Evolutionary conservation across 2,329 filamentous ascomycete species (phyloP), one percentile per base, ranked within the genome.

Genomic region (Acrodontium crateriforme): DNA sequence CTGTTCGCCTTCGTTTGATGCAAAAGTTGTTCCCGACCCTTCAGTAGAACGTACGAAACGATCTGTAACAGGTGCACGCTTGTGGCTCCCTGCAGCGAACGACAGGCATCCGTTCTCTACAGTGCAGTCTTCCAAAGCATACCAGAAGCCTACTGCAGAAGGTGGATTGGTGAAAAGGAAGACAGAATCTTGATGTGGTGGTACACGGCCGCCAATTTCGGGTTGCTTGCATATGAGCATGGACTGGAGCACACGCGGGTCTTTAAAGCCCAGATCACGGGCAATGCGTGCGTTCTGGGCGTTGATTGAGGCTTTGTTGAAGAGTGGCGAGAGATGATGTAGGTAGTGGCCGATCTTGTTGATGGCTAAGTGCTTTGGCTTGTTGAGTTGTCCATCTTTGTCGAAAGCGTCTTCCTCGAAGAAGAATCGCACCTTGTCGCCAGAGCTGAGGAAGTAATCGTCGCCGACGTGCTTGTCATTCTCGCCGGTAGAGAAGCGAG

Each of bases 181-280:
- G 1, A 83, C 85, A 39, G 72, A 82, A 55, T 95, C 87, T 58
- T 93, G 85, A 53, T 98, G 89, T 13, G 83, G 73, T 1, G 79
- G 83, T 23, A 95, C 89, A 2, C 80, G 79, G 13, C 81, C 87
- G 16, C 89, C 89, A 29, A 95, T 94, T 57, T 91, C 82, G 13
- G 89, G 85, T 59, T 94, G 87, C 56, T 98, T 98, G 70, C 84
- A 94, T 44, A 98, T 95, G 16, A 95, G 68, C 89, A 98, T 98
- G 53, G 79, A 89, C 63, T 98, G 89, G 28, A 98, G 63, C 4
- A 77, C 66, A 12, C 78, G 64, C 2, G 85, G 81, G 52, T 92
- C 81, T 4, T 41, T 45, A 59, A 84, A 93, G 2, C 78, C 78
- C 8, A 93, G 63, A 6, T 67, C 67, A 24, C 62, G 60, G 1